A percentile compares a stretch with the other conserved stretches of the same genome.
Conservation (phyloP, 495 filamentous ascomycete genomes). For the Sabuloglossum arenarium region DNA sequence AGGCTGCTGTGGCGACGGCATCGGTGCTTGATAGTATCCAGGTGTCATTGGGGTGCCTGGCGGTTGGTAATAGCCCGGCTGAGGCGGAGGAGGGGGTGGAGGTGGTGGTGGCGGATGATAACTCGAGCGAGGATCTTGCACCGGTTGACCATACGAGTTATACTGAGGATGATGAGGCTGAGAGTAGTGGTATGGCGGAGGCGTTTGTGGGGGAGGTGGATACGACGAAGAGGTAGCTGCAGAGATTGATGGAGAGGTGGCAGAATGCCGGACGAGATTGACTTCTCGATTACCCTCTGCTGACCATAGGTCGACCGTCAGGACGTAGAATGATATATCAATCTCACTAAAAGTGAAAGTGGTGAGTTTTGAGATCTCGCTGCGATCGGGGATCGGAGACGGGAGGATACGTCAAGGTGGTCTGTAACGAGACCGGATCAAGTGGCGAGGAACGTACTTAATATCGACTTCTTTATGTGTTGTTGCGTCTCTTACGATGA, state of each 20-base stretch:
- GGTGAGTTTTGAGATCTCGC: constrained; percentile 5
- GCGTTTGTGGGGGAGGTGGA: constrained; percentile 28
- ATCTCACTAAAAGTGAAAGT: constrained; percentile 30
- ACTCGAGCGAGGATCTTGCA: constrained; percentile 15
- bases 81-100: constrained; percentile 17
- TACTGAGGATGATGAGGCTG: constrained; percentile 14
- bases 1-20: constrained; percentile 8
- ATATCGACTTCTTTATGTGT: constrained; percentile 78
- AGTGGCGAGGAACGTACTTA: constrained; percentile 36
- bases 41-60: constrained; percentile 20
- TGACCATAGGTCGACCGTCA: constrained; percentile 86
- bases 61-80: constrained; percentile 15
- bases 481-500: constrained; percentile 57
- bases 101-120: constrained; percentile 19
- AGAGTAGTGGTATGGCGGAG: constrained; percentile 8
- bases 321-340: constrained; percentile 76
- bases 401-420: neutral
- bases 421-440: neutral
- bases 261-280: constrained; percentile 78
- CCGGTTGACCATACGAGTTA: constrained; percentile 19
- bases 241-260: constrained; percentile 74
- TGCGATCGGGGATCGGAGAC: neutral
- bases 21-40: constrained; percentile 18
- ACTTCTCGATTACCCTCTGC: constrained; percentile 70
- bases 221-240: constrained; percentile 63